Evolutionary conservation across 1,284 basidiomycete genomes (phyloP).

Genomic region (Boletellus deceptivus): DNA sequence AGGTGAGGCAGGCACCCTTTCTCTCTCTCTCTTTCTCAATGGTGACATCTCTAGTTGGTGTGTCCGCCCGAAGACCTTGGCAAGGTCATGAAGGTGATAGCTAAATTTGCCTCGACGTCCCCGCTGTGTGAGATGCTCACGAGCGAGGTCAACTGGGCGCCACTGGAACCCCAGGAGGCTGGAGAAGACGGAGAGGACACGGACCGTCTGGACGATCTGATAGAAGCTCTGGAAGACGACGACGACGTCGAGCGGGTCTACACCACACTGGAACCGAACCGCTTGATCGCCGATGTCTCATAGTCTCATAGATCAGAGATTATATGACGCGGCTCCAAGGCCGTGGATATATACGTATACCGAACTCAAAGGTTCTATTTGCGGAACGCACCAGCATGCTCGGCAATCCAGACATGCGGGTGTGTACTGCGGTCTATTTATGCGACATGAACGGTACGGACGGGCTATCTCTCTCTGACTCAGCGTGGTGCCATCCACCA

Average conservation of each 20-base stretch:
- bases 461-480: neutral
- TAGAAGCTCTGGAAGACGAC: conserved; percentile 57
- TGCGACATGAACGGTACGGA: too few relatives aligned
- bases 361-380: neutral
- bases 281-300: conserved; percentile 24
- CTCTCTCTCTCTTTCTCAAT: neutral
- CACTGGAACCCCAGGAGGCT: conserved; percentile 41
- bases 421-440: too few relatives aligned
- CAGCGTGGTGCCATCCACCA: neutral
- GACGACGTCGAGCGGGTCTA: conserved; percentile 66
- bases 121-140: conserved; percentile 43
- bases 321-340: neutral
- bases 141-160: conserved; percentile 58
- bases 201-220: conserved; percentile 43
- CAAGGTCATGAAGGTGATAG: conserved; percentile 44
- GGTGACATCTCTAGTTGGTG: conserved; percentile 43
- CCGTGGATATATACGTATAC: conserved; percentile 1
- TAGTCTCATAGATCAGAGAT: conserved; percentile 18
- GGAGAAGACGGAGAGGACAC: conserved; percentile 38
- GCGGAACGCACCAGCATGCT: neutral
- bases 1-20: conserved; percentile 36
- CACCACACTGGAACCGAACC: conserved; percentile 46
- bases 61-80: conserved; percentile 51
- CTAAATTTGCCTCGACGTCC: conserved; percentile 31
- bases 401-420: neutral